A percentile compares a stretch with the other conserved stretches of the same genome.
Evolutionary conservation across 192 early-diverging fungal species (phyloP).

Genomic region (Coemansia sp.): DNA sequence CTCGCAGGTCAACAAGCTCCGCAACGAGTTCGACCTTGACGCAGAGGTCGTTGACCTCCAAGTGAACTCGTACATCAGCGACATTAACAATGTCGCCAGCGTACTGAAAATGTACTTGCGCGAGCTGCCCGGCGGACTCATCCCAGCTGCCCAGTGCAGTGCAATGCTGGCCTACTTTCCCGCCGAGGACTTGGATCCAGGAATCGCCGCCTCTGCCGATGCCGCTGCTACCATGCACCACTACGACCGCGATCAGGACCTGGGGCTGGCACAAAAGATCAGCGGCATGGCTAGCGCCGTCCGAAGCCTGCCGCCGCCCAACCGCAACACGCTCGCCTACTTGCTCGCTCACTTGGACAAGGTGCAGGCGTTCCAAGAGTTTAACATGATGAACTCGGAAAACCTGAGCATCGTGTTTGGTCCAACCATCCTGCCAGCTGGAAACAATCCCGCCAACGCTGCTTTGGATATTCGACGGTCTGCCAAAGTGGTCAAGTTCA

Average conservation of each 20-base stretch:
- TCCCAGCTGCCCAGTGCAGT: slow-evolving; percentile 60
- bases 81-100: slow-evolving; percentile 85
- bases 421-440: slow-evolving; percentile 64
- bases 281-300: slow-evolving; percentile 27
- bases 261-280: slow-evolving; percentile 31
- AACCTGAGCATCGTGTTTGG: slow-evolving; percentile 96
- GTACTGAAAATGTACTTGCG: slow-evolving; percentile 94
- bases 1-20: slow-evolving; percentile 73
- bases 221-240: background rate
- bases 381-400: slow-evolving; percentile 86
- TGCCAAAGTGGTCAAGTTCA: slow-evolving; percentile 44
- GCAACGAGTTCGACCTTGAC: slow-evolving; percentile 75
- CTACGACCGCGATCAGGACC: slow-evolving; percentile 25
- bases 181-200: slow-evolving; percentile 18
- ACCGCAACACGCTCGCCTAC: slow-evolving; percentile 82
- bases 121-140: slow-evolving; percentile 88
- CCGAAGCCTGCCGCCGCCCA: slow-evolving; percentile 76
- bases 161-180: slow-evolving; percentile 33
- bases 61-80: slow-evolving; percentile 60
- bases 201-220: slow-evolving; percentile 4
- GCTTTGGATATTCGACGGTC: slow-evolving; percentile 41
- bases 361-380: slow-evolving; percentile 74
- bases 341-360: slow-evolving; percentile 82
- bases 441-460: slow-evolving; percentile 29
- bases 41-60: slow-evolving; percentile 68